Evolutionary conservation across 2,329 filamentous ascomycete species (phyloP), one percentile per base, ranked within the genome.

Genomic region (Penicillium sp.): DNA sequence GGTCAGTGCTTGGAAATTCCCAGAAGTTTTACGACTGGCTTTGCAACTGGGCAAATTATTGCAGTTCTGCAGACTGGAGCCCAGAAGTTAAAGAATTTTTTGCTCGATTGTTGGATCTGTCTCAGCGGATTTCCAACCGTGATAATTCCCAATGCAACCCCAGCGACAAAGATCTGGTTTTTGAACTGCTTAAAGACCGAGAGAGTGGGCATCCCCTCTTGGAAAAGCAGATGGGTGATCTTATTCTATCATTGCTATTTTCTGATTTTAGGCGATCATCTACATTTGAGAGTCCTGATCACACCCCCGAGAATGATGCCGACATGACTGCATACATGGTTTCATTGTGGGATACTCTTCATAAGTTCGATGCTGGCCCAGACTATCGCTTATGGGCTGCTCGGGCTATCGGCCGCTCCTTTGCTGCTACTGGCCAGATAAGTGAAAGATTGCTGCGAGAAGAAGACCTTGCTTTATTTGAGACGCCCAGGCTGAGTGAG

Each of bases 341-440:
- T 9, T 78, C 81, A 13, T 75, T 96, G 0, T 93, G 85, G 83
- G 82, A 83, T 58, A 89, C 86, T 28, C 86, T 88, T 51, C 75
- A 78, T 42, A 74, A 78, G n/a, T 71, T 76, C 25, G 69, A 77
- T 2, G 72, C 84, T 11, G 85, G 81, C 40, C 70, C 78, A 17
- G 77, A 80, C 11, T 96, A 93, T 60, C 70, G 88, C 1, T 71
- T 86, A 1, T 98, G 94, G 94, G 86, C 87, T 30, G 90, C 87
- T 3, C 79, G 84, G 47, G 84, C 90, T 2, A 73, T 97, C 30
- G 93, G 94, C 6, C 80, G 88, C 59, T 83, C 87, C 0, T 97
- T 90, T 65, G 82, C 84, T 26, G 78, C 86, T 11, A 86, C 81
- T 18, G 89, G 89, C 2, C 73, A 80, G 39, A 50, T 81, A 72